Evolutionary conservation across 441 rosid genomes (phyloP).

Genomic region (Erodium moschatum): DNA sequence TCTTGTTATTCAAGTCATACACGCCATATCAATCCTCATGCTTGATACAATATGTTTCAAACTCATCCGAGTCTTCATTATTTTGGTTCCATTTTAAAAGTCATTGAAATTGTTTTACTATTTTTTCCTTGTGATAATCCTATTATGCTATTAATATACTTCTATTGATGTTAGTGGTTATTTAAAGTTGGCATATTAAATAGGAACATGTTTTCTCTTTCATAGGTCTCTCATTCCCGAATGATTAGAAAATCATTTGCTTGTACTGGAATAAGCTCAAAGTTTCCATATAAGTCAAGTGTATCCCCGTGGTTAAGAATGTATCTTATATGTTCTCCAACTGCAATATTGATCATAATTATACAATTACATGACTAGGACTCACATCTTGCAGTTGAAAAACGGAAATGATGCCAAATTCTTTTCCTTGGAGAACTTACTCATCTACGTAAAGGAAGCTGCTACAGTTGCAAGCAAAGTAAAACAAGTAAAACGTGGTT

Average conservation of each 20-base stretch:
- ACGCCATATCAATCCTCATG: too few species aligned
- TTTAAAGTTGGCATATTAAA: neutral
- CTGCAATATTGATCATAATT: constrained; percentile 13
- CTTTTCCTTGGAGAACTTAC: constrained; percentile 56
- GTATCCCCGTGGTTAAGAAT: neutral
- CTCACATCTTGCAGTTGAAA: constrained; percentile 38
- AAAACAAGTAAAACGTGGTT: constrained; percentile 27
- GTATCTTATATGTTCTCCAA: constrained; percentile 6
- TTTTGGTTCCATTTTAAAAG: too few species aligned
- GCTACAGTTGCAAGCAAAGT: constrained; percentile 25
- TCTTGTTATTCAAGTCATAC: too few species aligned
- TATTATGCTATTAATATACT: too few species aligned
- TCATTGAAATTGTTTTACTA: too few species aligned
- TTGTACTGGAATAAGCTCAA: neutral
- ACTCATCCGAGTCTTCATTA: too few species aligned
- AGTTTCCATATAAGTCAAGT: neutral
- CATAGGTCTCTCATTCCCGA: neutral
- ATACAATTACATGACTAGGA: constrained; percentile 7
- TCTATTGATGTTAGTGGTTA: neutral
- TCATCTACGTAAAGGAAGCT: constrained; percentile 40
- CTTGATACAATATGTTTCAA: too few species aligned
- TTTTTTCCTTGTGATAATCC: too few species aligned
- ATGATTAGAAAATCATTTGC: neutral
- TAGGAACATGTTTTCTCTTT: neutral
- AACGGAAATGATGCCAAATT: constrained; percentile 29